These are phyloP conservation scores for Suhomyces kilbournensis DNA, from an alignment of 805 yeast genomes.

Conservation along the genomic window DNA sequence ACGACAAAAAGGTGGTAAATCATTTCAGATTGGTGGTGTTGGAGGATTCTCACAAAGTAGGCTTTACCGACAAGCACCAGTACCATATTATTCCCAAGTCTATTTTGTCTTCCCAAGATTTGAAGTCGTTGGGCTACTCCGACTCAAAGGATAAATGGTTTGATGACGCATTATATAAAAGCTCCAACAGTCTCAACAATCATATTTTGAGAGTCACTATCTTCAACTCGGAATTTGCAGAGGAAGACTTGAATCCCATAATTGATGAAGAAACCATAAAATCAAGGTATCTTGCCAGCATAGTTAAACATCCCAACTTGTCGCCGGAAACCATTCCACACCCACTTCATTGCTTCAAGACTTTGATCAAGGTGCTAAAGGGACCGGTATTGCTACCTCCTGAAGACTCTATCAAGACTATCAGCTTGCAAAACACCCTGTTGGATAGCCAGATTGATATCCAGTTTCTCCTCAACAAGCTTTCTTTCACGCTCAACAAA, in stretches of 20 bases:
- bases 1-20: constrained; percentile 10
- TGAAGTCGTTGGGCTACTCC: constrained; percentile 14
- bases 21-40: constrained; percentile 34
- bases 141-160: constrained; percentile 10
- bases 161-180: constrained; percentile 35
- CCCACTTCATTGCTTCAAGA: constrained; percentile 55
- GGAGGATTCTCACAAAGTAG: constrained; percentile 19
- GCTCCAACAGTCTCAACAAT: constrained; percentile 20
- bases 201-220: constrained; percentile 51
- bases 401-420: constrained; percentile 50
- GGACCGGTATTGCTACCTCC: constrained; percentile 57
- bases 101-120: constrained; percentile 28
- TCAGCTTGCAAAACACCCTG: constrained; percentile 48
- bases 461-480: constrained; percentile 44
- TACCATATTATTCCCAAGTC: constrained; percentile 30
- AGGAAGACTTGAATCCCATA: constrained; percentile 42
- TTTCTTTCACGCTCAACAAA: constrained; percentile 40
- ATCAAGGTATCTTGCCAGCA: constrained; percentile 42
- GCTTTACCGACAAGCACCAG: constrained; percentile 29
- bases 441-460: constrained; percentile 60
- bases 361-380: constrained; percentile 58
- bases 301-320: constrained; percentile 23
- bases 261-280: constrained; percentile 50
- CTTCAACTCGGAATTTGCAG: constrained; percentile 48
- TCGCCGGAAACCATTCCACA: constrained; percentile 44